Conservation (phyloP, 768 basidiomycete genomes). For the Russula olivacea region DNA sequence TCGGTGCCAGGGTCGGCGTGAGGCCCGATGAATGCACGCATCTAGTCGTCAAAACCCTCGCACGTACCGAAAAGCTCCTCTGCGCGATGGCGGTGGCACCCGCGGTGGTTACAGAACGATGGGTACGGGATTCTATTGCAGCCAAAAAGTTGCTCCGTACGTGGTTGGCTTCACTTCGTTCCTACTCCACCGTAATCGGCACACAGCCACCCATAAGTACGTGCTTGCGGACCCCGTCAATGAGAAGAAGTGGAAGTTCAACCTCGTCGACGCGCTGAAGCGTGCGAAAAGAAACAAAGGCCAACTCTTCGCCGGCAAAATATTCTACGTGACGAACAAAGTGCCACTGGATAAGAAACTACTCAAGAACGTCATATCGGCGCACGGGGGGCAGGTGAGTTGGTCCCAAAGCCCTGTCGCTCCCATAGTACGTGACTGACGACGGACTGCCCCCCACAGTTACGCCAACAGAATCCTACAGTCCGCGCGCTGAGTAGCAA, state of each 20-base stretch:
- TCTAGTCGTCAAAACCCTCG: conserved; percentile 60
- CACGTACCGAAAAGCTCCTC: conserved; percentile 85
- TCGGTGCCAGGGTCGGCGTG: conserved; percentile 62
- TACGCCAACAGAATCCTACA: conserved; percentile 47
- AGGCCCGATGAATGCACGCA: conserved; percentile 71
- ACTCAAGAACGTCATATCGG: conserved; percentile 61
- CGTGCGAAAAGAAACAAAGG: conserved; percentile 50
- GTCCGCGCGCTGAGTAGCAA: conserved; percentile 48
- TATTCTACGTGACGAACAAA: conserved; percentile 70
- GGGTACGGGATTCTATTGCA: conserved; percentile 58
- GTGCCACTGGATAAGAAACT: conserved; percentile 54
- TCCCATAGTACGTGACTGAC: background rate
- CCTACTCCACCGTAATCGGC: background rate
- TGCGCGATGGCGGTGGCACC: conserved; percentile 63
- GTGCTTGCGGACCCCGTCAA: conserved; percentile 51
- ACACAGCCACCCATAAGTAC: conserved; percentile 59
- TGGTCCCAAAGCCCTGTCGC: background rate
- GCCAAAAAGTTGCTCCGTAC: conserved; percentile 57
- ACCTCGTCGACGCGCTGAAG: conserved; percentile 51
- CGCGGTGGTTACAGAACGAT: conserved; percentile 56
- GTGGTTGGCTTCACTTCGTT: conserved; percentile 29
- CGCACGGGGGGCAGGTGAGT: conserved; percentile 64
- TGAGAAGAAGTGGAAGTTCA: conserved; percentile 64
- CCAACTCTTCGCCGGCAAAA: conserved; percentile 55
- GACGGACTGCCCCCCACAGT: conserved; percentile 28